Conservation (phyloP, 495 filamentous ascomycete species). For the Xylaria venustula region DNA sequence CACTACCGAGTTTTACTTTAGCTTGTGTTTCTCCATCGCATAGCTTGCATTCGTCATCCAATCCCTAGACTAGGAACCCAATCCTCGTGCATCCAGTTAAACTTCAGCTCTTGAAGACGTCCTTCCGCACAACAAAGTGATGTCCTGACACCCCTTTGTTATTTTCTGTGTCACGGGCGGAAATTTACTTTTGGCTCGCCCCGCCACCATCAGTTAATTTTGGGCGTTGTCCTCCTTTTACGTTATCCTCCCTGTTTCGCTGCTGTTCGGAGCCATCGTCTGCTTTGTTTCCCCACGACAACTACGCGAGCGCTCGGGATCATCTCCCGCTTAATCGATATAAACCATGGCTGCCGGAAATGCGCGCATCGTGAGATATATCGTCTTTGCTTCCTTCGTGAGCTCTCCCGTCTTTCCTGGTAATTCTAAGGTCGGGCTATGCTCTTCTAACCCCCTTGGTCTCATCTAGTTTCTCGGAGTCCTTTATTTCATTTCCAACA, state of each 20-base stretch:
- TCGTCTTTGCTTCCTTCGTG: slow-evolving; percentile 84
- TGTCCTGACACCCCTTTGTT: slow-evolving; percentile 12
- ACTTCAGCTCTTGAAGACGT: not conserved
- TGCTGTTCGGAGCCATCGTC: not conserved
- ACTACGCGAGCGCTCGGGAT: not conserved
- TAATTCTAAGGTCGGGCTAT: not conserved
- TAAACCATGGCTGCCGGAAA: slow-evolving; percentile 62
- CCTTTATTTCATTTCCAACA: slow-evolving; percentile 75
- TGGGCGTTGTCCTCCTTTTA: not conserved
- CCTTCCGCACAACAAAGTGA: slow-evolving; percentile 1
- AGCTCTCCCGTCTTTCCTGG: slow-evolving; percentile 28
- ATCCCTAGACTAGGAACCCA: not conserved
- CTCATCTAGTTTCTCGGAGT: slow-evolving; percentile 62
- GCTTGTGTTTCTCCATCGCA: not conserved
- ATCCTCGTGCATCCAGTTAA: not conserved
- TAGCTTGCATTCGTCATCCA: not conserved
- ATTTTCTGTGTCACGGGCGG: slow-evolving; percentile 6
- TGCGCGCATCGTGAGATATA: slow-evolving; percentile 78
- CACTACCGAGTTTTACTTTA: not conserved
- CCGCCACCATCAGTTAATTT: not conserved
- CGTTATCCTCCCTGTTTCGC: not conserved
- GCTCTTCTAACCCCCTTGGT: not conserved
- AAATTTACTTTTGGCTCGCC: slow-evolving; percentile 11
- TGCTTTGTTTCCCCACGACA: slow-evolving; percentile 5
- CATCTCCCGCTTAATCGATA: slow-evolving; percentile 12